Conservation (phyloP, 2,329 filamentous ascomycete genomes). For the Ceratocystis harringtonii region DNA sequence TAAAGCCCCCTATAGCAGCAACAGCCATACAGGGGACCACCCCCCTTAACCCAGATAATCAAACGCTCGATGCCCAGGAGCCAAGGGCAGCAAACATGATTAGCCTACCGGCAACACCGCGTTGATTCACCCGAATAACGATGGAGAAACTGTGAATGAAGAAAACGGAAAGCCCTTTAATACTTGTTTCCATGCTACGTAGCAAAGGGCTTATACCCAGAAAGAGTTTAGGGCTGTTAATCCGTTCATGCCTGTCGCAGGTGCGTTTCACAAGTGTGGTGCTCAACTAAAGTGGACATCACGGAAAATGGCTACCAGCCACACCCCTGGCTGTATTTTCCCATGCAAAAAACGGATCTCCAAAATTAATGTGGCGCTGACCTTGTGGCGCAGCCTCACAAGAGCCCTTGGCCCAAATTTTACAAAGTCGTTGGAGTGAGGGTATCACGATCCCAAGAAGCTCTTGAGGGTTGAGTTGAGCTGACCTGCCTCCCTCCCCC, state of each 20-base stretch:
- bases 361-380: neutral
- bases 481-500: neutral
- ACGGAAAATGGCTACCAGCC: neutral
- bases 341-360: neutral
- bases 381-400: slow-evolving; percentile 1
- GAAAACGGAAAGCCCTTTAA: neutral
- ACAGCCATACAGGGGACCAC: neutral
- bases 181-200: no score
- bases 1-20: neutral
- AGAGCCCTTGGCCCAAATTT: slow-evolving; percentile 4
- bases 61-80: neutral
- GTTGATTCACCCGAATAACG: neutral
- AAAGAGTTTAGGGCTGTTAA: neutral
- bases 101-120: neutral
- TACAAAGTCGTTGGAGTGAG: neutral
- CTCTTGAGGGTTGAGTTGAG: neutral
- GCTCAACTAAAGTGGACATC: neutral
- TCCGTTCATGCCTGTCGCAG: neutral
- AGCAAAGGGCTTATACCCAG: no score
- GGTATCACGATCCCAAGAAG: neutral
- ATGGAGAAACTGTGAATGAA: neutral
- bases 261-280: neutral
- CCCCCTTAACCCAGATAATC: neutral
- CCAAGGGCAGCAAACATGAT: neutral
- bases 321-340: neutral